Evolutionary conservation across 108 stramenopile genomes (phyloP), one percentile per base, ranked within the genome.

Genomic region (Aureococcus anophagefferens): DNA sequence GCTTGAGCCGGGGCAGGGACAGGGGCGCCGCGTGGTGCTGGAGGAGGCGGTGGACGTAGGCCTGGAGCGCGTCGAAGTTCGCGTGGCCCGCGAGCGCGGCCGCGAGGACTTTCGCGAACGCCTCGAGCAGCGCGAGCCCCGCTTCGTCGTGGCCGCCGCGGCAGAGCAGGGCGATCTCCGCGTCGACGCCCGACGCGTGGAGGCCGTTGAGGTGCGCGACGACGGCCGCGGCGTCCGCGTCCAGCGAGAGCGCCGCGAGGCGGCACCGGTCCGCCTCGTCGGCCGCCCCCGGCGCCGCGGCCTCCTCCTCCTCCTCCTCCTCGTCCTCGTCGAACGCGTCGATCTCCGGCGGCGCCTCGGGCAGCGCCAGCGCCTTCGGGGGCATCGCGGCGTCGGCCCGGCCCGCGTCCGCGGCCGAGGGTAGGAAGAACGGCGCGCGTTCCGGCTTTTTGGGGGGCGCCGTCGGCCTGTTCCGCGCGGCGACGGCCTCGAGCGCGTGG

Each of bases 401-500:
- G 9, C 13, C 9, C 9, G 40, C 40, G 40, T 44, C 51, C 51
- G 25, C 25, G 7, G 17, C 25, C 51, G 51, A 59, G 21, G 51
- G 93, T 62, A 98, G 82, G 73, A 98, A 98, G 82, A 96, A 98
- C 45, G 97, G 97, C 33, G 97, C 97, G 32, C 81, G 69, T 64
- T 89, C 91, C 28, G 95, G 94, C 75, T 94, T 93, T 79, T 95
- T 85, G 4, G 92, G 94, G 15, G 97, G 85, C 76, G 92, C 91
- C 35, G 80, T 90, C 16, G 97, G 97, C 79, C 93, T 94, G 81
- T 94, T 96, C 33, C 96, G 73, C 69, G 85, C 87, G 71, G 95
- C 95, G 30, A 98, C 90, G 51, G 95, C 81, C 71, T 96, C 97
- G 33, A 98, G 84, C 65, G 16, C 63, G 30, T 18, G 35, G n/a